A percentile compares a stretch with the other conserved stretches of the same genome.
Conservation (phyloP, 2,329 filamentous ascomycete species). For the Thermoascus crustaceus region DNA sequence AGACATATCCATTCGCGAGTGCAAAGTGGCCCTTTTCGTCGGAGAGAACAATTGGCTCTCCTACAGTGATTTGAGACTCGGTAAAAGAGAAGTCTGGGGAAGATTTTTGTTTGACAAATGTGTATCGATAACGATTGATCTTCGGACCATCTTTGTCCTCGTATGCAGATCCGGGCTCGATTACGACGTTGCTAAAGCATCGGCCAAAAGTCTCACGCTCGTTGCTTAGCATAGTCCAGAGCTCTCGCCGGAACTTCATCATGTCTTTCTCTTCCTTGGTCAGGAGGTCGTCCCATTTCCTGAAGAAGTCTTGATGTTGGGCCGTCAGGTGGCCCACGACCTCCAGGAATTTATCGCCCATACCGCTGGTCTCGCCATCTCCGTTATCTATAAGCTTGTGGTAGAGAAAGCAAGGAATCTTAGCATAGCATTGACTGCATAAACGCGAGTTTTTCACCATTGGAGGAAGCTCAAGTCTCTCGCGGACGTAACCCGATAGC, state of each 20-base stretch:
- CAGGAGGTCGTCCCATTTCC: constrained; percentile 86
- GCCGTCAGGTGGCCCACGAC: constrained; percentile 69
- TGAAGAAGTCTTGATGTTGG: constrained; percentile 72
- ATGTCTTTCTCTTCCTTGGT: constrained; percentile 92
- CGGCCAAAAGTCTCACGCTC: constrained; percentile 82
- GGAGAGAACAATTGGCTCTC: constrained; percentile 92
- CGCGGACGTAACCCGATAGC: constrained; percentile 74
- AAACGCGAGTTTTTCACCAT: constrained; percentile 77
- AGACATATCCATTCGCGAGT: constrained; percentile 84
- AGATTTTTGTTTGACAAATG: constrained; percentile 63
- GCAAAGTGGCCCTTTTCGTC: constrained; percentile 94
- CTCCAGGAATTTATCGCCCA: constrained; percentile 74
- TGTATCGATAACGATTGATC: constrained; percentile 88
- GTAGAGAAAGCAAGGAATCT: constrained; percentile 84
- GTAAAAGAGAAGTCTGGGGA: constrained; percentile 67
- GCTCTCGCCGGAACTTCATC: constrained; percentile 75
- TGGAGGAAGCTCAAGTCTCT: constrained; percentile 71
- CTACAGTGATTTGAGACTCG: constrained; percentile 78
- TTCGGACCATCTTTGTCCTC: constrained; percentile 64
- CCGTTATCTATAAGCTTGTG: constrained; percentile 85
- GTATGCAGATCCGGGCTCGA: constrained; percentile 66
- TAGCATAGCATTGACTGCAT: constrained; percentile 84
- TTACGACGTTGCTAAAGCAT: constrained; percentile 80
- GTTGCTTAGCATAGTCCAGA: constrained; percentile 91
- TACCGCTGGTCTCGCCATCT: constrained; percentile 68